Base-by-base conservation (phyloP, 2,329 filamentous ascomycete genomes). In the Fusarium piperis region DNA sequence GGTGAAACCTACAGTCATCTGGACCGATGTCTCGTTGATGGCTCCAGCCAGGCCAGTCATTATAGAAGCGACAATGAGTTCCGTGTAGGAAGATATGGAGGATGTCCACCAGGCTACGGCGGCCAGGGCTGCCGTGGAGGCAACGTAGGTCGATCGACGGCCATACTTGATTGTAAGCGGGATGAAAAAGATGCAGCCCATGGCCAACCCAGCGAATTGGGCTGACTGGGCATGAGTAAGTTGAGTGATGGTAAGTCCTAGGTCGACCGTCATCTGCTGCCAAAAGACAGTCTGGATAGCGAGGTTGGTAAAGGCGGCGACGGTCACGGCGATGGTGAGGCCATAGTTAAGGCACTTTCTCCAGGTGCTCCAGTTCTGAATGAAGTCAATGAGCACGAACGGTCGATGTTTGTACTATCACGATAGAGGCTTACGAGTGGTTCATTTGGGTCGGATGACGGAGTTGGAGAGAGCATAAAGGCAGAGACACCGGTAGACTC, bases 21-120 rank as follows among this genome's bases (percentile, higher is more conserved):
- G 80, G 0, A 78, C 78, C 15, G 80, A 78, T 1, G 80, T 79
- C 48, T 83, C 81, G n/a, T 83, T 83, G 1, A 80, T 79, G 3
- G 82, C 79, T 5, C 80, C 81, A 2, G 80, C 79, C 16, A 84
- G 59, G 0, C 82, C 82, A 9, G 77, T 77, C 0, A 81, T 63
- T 0, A 79, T 18, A 26, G 75, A 74, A 4, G 72, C 77, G 2
- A 74, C 6, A 13, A 76, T 75, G n/a, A 80, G 26, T 39, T 80
- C 75, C 3, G 65, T 20, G 26, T 68, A 57, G 2, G 64, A 68
- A 2, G 58, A 38, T 65, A 78, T 79, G 2, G 64, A 59, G 0
- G 74, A 59, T 9, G 65, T 75, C 74, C 74, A 76, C 74, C 74
- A 76, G 1, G 66, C 33, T 2, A 73, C 65, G 52, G 60, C 48